Evolutionary conservation across 2,329 filamentous ascomycete species (phyloP).

Genomic region (Colletotrichum kahawae): DNA sequence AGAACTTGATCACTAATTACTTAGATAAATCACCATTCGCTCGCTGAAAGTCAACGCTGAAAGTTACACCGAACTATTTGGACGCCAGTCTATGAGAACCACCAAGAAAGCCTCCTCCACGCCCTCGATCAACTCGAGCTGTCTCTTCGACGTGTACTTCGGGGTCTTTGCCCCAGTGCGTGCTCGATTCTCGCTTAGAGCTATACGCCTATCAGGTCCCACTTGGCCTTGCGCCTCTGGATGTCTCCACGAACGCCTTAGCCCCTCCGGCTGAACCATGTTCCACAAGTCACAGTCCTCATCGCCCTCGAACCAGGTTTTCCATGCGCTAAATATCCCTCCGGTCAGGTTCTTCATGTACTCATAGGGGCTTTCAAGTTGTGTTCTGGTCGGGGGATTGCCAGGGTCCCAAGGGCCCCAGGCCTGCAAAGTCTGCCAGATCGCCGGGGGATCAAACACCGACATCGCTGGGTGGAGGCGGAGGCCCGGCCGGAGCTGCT

Average conservation of each 20-base stretch:
- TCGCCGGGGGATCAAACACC: not conserved
- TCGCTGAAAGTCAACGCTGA: not conserved
- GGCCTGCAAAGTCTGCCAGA: not conserved
- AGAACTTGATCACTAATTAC: not conserved
- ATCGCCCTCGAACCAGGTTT: not conserved
- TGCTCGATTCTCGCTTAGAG: not conserved
- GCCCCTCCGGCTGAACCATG: not conserved
- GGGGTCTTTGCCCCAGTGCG: not conserved
- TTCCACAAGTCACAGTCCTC: not conserved
- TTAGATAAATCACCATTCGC: not conserved
- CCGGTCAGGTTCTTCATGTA: not conserved
- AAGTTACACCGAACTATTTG: not conserved
- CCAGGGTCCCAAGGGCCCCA: not conserved
- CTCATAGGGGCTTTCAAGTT: not conserved
- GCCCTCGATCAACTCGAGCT: not conserved
- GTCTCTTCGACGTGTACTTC: not conserved
- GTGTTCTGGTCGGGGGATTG: not conserved
- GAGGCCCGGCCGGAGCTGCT: not conserved
- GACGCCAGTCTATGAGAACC: not conserved
- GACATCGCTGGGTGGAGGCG: not conserved
- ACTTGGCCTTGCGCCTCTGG: not conserved
- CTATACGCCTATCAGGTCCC: not conserved
- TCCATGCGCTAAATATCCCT: not conserved
- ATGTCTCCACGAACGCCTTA: not conserved
- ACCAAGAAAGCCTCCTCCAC: not conserved